A percentile compares a stretch with the other conserved stretches of the same genome.
Evolutionary conservation across 129 eudicot species (phyloP).

Genomic region (Centaurea solstitialis): DNA sequence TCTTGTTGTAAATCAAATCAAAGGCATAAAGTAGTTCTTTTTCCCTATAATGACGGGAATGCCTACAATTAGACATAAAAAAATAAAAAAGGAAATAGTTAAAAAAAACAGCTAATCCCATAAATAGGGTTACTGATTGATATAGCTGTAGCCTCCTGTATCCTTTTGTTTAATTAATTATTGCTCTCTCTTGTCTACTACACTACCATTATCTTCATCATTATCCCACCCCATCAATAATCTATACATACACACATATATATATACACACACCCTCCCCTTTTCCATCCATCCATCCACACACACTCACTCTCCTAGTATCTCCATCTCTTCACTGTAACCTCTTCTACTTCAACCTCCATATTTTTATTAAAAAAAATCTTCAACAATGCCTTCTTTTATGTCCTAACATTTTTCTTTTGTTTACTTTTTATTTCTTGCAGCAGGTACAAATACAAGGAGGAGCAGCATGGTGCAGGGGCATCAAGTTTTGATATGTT

Average conservation of each 20-base stretch:
- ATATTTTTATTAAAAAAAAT: background rate
- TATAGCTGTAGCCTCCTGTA: constrained; percentile 24
- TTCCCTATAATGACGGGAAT: constrained; percentile 17
- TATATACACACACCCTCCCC: constrained; percentile 16
- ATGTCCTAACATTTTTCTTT: background rate
- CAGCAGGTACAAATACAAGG: constrained; percentile 11
- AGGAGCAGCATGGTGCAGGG: constrained; percentile 4
- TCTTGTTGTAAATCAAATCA: too few relatives aligned
- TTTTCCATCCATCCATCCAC: constrained; percentile 7
- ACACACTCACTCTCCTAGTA: background rate
- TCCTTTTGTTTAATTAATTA: constrained; percentile 17
- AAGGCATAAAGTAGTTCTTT: background rate
- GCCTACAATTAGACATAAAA: background rate
- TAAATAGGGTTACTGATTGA: constrained; percentile 27
- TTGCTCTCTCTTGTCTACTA: constrained; percentile 13
- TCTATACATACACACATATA: background rate
- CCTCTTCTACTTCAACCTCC: background rate
- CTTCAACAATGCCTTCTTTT: too few relatives aligned
- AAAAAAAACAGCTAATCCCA: constrained; percentile 40
- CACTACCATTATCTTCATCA: constrained; percentile 4
- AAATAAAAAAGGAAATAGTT: background rate
- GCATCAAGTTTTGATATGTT: constrained; percentile 14
- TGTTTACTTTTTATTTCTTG: background rate
- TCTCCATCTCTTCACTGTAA: background rate
- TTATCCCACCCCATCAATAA: constrained; percentile 23